Evolutionary conservation across 257 asterid genomes (phyloP), one percentile per base, ranked within the genome.

Genomic region (Solanum peruvianum): DNA sequence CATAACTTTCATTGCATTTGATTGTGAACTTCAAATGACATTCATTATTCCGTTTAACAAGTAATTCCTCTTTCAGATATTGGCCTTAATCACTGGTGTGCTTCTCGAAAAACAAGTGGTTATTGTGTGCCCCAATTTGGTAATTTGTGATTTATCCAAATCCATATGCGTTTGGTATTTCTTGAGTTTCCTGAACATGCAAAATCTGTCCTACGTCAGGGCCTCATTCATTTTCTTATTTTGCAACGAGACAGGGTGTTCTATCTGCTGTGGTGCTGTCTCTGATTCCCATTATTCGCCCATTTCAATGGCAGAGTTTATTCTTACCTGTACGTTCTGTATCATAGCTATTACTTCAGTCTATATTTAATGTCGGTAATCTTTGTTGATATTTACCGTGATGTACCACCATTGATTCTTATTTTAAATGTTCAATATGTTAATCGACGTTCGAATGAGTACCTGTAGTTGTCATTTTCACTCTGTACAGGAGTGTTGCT

Each of bases 271-370:
- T 90, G 84, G 98, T 94, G 88, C 87, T 96, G 91, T 94, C 98
- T 87, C 86, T 95, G 88, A 92, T 95, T 84, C 98, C 99, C 85
- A 91, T 96, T 81, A 94, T 96, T 88, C 98, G 97, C 86, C 99
- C 99, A 88, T 96, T 96, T 87, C 97, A 96, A 88, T 96, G 99
- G 99, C 99, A 96, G 91, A 96, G 99, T 92, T 94, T 96, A 88
- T 95, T 95, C 90, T 95, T 96, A 88, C 98, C 99, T 16, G 99
- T 96, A 93, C 90, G 96, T 92, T 91, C 81, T 85, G 88, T 85
- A 60, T 71, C 87, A 58, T 41, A 64, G 84, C 71, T 87, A 82
- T 29, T 76, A 82, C 41, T 81, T 88, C 52, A 84, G 85, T 69
- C 84, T 88, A 49, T 69, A 41, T 47, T 66, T 45, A 33, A 27